These are phyloP conservation scores for Dothideomycetes sp. DNA, from an alignment of 2,329 filamentous ascomycete genomes.

Conservation along the genomic window DNA sequence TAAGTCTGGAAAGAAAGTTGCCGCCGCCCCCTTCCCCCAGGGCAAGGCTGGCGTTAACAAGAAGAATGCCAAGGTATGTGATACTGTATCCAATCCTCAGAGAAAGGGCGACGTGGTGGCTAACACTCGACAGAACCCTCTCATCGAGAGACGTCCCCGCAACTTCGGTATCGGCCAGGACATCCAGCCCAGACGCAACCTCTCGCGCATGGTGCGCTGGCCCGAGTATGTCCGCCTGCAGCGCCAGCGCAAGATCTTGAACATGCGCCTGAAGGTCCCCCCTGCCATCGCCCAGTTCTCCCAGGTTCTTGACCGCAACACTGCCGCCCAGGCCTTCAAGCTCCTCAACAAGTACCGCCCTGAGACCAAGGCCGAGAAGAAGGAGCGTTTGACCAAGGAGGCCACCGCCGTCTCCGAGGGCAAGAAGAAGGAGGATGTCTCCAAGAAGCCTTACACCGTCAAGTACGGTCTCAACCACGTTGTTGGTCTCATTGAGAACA, in stretches of 20 bases:
- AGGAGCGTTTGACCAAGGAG: conserved; percentile 97
- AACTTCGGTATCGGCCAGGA: conserved; percentile 99
- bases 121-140: conserved; percentile 66
- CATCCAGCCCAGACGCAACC: conserved; percentile 92
- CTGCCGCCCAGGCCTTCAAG: conserved; percentile 95
- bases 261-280: conserved; percentile 96
- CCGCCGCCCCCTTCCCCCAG: conserved; percentile 91
- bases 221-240: conserved; percentile 98
- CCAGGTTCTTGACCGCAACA: conserved; percentile 93
- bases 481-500: conserved; percentile 94
- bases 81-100: not conserved
- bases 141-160: conserved; percentile 93
- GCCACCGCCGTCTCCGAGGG: conserved; percentile 95
- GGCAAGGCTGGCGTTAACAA: conserved; percentile 77
- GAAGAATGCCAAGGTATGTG: conserved; percentile 91
- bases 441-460: conserved; percentile 99
- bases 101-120: not conserved
- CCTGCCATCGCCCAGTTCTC: conserved; percentile 96
- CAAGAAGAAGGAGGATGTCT: conserved; percentile 99
- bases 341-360: conserved; percentile 99
- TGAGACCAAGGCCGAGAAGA: conserved; percentile 99
- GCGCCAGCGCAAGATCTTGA: conserved; percentile 90
- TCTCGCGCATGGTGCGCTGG: conserved; percentile 98
- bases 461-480: conserved; percentile 99
- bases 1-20: conserved; percentile 95